Evolutionary conservation across 371 early-diverging fungal genomes (phyloP).

Genomic region (Chytridium lagenaria): DNA sequence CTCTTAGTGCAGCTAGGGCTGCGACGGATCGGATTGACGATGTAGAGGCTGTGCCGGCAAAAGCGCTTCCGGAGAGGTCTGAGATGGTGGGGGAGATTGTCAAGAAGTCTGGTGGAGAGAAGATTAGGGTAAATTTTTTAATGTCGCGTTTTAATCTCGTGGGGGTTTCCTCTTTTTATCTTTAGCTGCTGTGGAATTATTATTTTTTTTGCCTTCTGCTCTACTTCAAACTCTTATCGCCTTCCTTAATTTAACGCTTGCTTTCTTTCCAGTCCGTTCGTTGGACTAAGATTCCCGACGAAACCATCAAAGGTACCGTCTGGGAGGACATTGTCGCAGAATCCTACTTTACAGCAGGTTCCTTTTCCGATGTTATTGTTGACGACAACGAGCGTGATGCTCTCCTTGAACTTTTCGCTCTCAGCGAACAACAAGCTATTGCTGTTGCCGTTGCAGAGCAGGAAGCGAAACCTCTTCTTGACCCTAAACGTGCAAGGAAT

Average conservation of each 20-base stretch:
- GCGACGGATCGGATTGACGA: neutral
- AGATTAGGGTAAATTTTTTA: slow-evolving; percentile 1
- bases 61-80: too few relatives aligned
- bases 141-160: neutral
- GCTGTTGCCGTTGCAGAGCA: neutral
- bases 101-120: neutral
- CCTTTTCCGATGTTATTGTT: slow-evolving; percentile 24
- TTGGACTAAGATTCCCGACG: slow-evolving; percentile 49
- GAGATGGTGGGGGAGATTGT: too few relatives aligned
- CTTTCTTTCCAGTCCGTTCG: slow-evolving; percentile 35
- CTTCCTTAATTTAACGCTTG: neutral
- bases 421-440: slow-evolving; percentile 5
- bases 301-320: slow-evolving; percentile 31
- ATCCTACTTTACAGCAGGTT: slow-evolving; percentile 28
- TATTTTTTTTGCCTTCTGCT: too few relatives aligned
- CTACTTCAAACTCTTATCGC: too few relatives aligned
- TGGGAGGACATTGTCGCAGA: slow-evolving; percentile 48
- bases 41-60: neutral
- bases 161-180: neutral
- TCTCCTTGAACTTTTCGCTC: slow-evolving; percentile 30
- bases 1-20: neutral
- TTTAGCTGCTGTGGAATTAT: too few relatives aligned
- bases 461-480: slow-evolving; percentile 34
- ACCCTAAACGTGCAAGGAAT: slow-evolving; percentile 39
- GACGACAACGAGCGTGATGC: slow-evolving; percentile 40